phyloP scores from a whole-genome alignment of 805 yeast species.

The Lachancea lanzarotensis region DNA sequence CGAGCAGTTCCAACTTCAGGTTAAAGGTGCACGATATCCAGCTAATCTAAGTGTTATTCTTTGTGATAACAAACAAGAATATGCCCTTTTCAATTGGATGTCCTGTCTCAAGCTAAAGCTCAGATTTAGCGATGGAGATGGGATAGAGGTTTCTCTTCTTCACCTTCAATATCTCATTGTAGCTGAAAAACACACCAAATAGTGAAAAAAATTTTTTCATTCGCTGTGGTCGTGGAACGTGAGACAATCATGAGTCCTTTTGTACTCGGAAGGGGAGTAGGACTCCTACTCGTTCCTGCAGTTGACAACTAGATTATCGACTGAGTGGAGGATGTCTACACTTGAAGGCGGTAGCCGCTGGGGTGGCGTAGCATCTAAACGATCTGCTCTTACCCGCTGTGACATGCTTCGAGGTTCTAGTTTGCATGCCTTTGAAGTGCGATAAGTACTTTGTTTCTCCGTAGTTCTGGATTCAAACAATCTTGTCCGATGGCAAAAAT shows the following conservation, averaged over 20 bases:
- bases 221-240: not conserved
- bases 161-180: not conserved
- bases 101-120: not conserved
- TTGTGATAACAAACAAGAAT: not conserved
- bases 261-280: not conserved
- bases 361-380: too few relatives aligned
- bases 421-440: too few relatives aligned
- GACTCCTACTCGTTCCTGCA: not conserved
- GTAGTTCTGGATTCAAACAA: too few relatives aligned
- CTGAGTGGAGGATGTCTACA: too few relatives aligned
- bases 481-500: too few relatives aligned
- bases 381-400: too few relatives aligned
- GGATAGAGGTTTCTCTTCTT: conserved; percentile 4
- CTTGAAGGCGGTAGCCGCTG: too few relatives aligned
- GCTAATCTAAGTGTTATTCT: not conserved
- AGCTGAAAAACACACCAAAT: not conserved
- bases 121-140: conserved; percentile 1
- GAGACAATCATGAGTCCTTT: not conserved
- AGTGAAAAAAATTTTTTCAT: conserved; percentile 7
- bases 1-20: conserved; percentile 7
- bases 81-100: conserved; percentile 2
- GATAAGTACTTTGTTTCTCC: too few relatives aligned
- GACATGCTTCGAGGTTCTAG: too few relatives aligned
- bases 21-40: not conserved
- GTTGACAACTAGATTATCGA: too few relatives aligned